Percentiles rank a stretch among this genome's conserved stretches.
These are phyloP conservation scores for Schizochytrium sp. DNA, from an alignment of 108 stramenopile species.

Conservation along the genomic window DNA sequence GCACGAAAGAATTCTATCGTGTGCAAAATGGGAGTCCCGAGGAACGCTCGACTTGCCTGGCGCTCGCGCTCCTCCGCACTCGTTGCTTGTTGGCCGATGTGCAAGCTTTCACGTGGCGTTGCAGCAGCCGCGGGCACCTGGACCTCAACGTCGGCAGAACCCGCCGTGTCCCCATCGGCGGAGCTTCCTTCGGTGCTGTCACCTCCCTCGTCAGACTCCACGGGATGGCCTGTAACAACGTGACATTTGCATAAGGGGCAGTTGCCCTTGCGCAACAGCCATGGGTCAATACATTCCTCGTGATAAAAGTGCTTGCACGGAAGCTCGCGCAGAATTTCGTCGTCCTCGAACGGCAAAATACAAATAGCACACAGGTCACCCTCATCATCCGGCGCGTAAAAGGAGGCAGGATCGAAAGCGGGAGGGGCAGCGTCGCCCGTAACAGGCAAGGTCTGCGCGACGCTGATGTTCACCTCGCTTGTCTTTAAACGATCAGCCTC, in stretches of 20 bases:
- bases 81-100: neutral
- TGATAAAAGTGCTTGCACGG: neutral
- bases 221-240: neutral
- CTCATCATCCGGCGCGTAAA: neutral
- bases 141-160: neutral
- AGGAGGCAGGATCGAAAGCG: neutral
- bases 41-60: neutral
- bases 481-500: neutral
- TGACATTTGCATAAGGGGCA: neutral
- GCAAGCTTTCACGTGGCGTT: neutral
- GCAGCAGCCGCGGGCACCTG: neutral
- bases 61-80: neutral
- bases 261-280: neutral
- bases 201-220: neutral
- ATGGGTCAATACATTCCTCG: slow-evolving; percentile 5
- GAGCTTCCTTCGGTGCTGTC: neutral
- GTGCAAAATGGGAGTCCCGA: neutral
- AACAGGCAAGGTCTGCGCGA: neutral
- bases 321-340: neutral
- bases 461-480: neutral
- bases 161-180: neutral
- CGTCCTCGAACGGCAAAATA: neutral
- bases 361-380: slow-evolving; percentile 3
- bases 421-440: neutral
- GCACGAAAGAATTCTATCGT: neutral